phyloP scores from a whole-genome alignment of 2,329 filamentous ascomycete genomes.

The Fusarium sp. region DNA sequence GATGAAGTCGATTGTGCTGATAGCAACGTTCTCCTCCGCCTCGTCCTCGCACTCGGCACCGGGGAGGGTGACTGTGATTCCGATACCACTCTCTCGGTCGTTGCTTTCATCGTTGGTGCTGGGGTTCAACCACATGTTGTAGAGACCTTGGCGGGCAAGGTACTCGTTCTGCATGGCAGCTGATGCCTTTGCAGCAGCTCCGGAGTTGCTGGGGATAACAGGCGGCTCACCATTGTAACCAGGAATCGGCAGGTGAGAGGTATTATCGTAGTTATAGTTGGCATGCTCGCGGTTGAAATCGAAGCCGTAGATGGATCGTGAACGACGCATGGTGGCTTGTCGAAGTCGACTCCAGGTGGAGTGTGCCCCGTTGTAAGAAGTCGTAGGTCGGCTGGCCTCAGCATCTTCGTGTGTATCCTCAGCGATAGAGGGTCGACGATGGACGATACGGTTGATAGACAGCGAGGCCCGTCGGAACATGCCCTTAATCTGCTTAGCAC shows the following conservation, averaged over 20 bases:
- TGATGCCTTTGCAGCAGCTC: slow-evolving; percentile 70
- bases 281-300: slow-evolving; percentile 46
- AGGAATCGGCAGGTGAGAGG: slow-evolving; percentile 56
- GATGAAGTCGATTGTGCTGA: slow-evolving; percentile 69
- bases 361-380: slow-evolving; percentile 55
- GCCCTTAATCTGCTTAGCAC: slow-evolving; percentile 56
- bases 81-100: slow-evolving; percentile 73
- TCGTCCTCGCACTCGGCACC: slow-evolving; percentile 50
- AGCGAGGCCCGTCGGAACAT: slow-evolving; percentile 67
- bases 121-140: slow-evolving; percentile 58
- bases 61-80: slow-evolving; percentile 64
- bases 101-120: slow-evolving; percentile 59
- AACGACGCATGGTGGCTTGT: slow-evolving; percentile 63
- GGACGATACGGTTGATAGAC: slow-evolving; percentile 64
- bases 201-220: slow-evolving; percentile 68
- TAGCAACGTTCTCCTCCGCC: slow-evolving; percentile 53
- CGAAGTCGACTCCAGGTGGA: slow-evolving; percentile 63
- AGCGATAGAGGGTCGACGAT: slow-evolving; percentile 58
- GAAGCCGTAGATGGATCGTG: slow-evolving; percentile 58
- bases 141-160: slow-evolving; percentile 50
- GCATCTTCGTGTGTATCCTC: slow-evolving; percentile 41
- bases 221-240: slow-evolving; percentile 66
- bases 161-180: slow-evolving; percentile 69
- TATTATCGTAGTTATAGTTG: slow-evolving; percentile 44
- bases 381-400: slow-evolving; percentile 54